Percentiles rank a stretch among this genome's conserved stretches.
Conservation (phyloP, 73 alveolate species). For the Blepharisma stoltei region DNA sequence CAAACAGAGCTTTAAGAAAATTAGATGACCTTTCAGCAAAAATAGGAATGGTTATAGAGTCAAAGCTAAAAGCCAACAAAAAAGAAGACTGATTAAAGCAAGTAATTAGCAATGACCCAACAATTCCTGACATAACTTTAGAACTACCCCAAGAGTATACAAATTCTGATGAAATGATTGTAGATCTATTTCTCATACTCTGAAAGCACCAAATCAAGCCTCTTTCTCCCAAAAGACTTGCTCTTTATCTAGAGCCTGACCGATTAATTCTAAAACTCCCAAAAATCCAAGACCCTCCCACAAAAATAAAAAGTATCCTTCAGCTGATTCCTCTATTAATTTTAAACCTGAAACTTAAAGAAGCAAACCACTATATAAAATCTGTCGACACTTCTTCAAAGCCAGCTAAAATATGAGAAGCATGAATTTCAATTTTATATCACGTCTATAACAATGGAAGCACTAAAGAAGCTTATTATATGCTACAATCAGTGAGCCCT, state of each 20-base stretch:
- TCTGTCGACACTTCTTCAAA: neutral
- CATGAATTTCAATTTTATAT: neutral
- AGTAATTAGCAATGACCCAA: neutral
- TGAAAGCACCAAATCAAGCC: neutral
- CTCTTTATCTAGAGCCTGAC: neutral
- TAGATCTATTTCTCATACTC: neutral
- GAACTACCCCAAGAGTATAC: neutral
- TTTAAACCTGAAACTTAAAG: neutral
- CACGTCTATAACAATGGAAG: neutral
- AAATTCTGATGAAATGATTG: conserved; percentile 1
- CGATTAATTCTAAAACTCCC: neutral
- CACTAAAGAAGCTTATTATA: neutral
- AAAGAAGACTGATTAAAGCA: neutral
- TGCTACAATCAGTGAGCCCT: neutral
- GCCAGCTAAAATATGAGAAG: neutral
- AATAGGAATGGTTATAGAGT: neutral
- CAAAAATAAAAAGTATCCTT: neutral
- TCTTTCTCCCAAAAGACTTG: neutral
- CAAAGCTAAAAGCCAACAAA: neutral
- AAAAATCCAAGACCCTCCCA: neutral
- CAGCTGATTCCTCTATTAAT: neutral
- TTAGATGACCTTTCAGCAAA: neutral
- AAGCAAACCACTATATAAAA: neutral
- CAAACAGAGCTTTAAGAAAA: neutral
- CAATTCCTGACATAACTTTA: neutral